Conservation (phyloP, 176 grass and related monocot species). For the Aegilops umbellulata region DNA sequence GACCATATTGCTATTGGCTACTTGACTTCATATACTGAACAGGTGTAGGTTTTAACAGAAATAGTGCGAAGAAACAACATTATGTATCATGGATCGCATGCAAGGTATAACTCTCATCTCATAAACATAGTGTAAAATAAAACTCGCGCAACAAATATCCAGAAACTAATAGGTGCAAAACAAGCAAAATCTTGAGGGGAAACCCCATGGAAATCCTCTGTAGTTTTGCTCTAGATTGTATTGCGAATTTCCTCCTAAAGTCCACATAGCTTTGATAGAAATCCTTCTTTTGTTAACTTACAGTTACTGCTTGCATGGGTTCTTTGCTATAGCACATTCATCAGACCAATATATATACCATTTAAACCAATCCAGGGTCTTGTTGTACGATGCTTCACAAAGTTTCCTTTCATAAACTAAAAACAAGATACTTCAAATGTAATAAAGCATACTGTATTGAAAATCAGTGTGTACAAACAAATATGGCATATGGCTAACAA, state of each 20-base stretch:
- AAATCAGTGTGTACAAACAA: not conserved
- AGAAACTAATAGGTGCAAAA: not conserved
- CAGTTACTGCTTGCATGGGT: no score
- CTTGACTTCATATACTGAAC: not conserved
- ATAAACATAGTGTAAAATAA: conserved; percentile 15
- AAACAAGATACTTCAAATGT: conserved; percentile 7
- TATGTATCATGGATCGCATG: conserved; percentile 11
- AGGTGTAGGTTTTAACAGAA: not conserved
- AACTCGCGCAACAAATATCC: not conserved
- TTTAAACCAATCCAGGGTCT: conserved; percentile 89
- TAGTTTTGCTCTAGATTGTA: not conserved
- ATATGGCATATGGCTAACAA: not conserved
- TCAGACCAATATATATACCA: conserved; percentile 25
- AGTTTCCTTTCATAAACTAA: conserved; percentile 64
- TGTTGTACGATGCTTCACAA: conserved; percentile 77
- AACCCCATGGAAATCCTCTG: not conserved
- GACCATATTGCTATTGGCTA: not conserved
- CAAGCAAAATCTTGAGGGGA: no score
- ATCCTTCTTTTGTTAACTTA: no score
- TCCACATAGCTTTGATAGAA: no score
- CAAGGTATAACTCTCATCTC: conserved; percentile 20
- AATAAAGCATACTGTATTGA: not conserved
- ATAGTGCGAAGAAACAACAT: not conserved
- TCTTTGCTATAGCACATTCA: no score
- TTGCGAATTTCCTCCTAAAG: conserved; percentile 12